Evolutionary conservation across 2,329 filamentous ascomycete species (phyloP), one percentile per base, ranked within the genome.

Genomic region (Stylonectria norvegica): DNA sequence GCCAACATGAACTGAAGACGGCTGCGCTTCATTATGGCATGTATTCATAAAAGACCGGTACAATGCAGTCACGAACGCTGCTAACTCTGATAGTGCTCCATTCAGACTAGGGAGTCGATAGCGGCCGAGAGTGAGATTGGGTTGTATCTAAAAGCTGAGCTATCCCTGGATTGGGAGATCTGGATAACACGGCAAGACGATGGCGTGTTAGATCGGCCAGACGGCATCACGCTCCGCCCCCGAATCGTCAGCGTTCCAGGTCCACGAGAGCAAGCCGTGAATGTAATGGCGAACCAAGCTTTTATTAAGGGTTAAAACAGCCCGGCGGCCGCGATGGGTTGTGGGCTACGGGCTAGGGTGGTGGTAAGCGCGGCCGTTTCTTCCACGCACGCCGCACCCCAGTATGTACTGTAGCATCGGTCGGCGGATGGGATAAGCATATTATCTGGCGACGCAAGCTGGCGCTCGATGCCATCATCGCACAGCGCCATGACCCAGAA

Each of bases 171-270:
- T 30, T 36, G 49, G 49, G 45, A 43, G 49, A 54, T 47, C 43
- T 56, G 53, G 53, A 52, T 56, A 56, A 55, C 31, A 44, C 53
- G 53, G 53, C 53, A 56, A 47, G 29, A 16, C 37, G 34, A 53
- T 49, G 53, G 53, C 46, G 46, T 50, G 48, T 43, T 36, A 42
- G 42, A 52, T 35, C 38, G 45, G 50, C 41, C 48, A 41, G 43
- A 47, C 52, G 38, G 40, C 48, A 42, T 34, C 35, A 16, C 16
- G 41, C 49, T 52, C 43, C 45, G 47, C 49, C 33, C 48, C 22
- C 36, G 40, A 34, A 29, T 46, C 43, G 43, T 36, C 39, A 45
- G 39, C 28, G 10, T n/a, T n/a, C n/a, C n/a, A n/a, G n/a, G n/a
- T n/a, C n/a, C n/a, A n/a, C n/a, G n/a, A n/a, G n/a, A n/a, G n/a